Evolutionary conservation across 2,329 filamentous ascomycete genomes (phyloP), one percentile per base, ranked within the genome.

Genomic region (Truncatella angustata): DNA sequence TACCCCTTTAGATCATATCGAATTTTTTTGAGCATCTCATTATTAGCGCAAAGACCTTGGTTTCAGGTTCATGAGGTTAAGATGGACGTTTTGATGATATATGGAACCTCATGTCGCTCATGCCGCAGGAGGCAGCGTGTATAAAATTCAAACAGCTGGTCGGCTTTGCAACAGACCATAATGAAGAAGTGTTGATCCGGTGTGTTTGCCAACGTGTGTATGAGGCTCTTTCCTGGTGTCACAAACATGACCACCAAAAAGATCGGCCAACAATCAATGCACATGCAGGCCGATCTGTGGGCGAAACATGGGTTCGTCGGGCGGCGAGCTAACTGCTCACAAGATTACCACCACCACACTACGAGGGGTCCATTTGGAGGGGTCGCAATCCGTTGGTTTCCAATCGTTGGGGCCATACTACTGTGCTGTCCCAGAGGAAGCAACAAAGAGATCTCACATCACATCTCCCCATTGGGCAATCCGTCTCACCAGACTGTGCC

Each of bases 401-500:
- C 28, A 32, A 14, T 2, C 28, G 14, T 32, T 32, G 28, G 28
- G 28, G 28, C 28, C 28, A 7, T 32, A 9, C 28, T 32, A n/a
- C 36, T 39, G 36, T 16, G n/a, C 7, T 9, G 36, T 16, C 16
- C 36, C n/a, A 18, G 26, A 34, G 26, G 10, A 20, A 11, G 26
- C 9, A 47, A 26, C 18, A 18, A 18, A n/a, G 12, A 47, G 16
- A 35, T 47, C 46, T 39, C 26, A 40, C 47, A 24, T 50, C 47
- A 50, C 18, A 42, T 50, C 35, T 40, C 35, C 47, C 42, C 35
- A 50, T 50, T 50, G 47, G 47, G 47, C 36, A 50, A 50, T 42
- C 35, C 36, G 35, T 4, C n/a, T 18, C 7, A 20, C n/a, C 21
- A 32, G 10, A 18, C 35, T 14, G 21, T 18, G 4, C 18, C n/a